A percentile compares a stretch with the other conserved stretches of the same genome.
Conservation (phyloP, 768 basidiomycete species). For the Mycena filopes region DNA sequence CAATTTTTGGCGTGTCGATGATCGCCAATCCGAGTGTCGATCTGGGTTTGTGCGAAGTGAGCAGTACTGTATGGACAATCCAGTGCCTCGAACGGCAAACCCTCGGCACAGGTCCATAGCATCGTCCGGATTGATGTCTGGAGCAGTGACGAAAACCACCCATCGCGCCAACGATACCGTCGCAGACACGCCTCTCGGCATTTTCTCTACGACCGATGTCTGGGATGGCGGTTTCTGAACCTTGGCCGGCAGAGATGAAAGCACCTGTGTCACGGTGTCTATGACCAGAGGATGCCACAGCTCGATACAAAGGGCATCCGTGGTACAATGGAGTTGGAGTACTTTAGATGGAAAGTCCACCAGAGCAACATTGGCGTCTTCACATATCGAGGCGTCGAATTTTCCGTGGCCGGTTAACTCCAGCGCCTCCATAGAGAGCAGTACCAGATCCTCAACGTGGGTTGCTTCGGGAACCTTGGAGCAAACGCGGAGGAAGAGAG, state of each 20-base stretch:
- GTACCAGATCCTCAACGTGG: slow-evolving; percentile 56
- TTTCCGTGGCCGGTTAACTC: slow-evolving; percentile 57
- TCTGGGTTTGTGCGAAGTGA: slow-evolving; percentile 55
- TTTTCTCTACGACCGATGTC: slow-evolving; percentile 45
- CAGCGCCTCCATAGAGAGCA: slow-evolving; percentile 69
- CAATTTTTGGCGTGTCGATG: slow-evolving; percentile 63
- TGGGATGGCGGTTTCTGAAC: slow-evolving; percentile 17
- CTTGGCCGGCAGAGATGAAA: slow-evolving; percentile 49
- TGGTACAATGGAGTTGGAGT: slow-evolving; percentile 57
- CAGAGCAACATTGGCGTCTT: slow-evolving; percentile 53
- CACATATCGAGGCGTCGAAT: slow-evolving; percentile 61
- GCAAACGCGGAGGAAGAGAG: slow-evolving; percentile 64
- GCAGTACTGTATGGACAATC: slow-evolving; percentile 66
- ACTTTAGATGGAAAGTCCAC: slow-evolving; percentile 56
- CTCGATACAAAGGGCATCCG: slow-evolving; percentile 72
- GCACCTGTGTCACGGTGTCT: slow-evolving; percentile 60
- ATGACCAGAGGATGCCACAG: slow-evolving; percentile 74
- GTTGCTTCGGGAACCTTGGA: slow-evolving; percentile 44
- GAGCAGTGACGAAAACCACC: slow-evolving; percentile 77
- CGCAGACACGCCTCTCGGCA: slow-evolving; percentile 66
- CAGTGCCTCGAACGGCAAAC: slow-evolving; percentile 63
- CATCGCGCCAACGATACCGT: slow-evolving; percentile 70
- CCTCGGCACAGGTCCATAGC: slow-evolving; percentile 75
- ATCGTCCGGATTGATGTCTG: slow-evolving; percentile 82
- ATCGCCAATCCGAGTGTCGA: slow-evolving; percentile 49